A percentile compares a stretch with the other conserved stretches of the same genome.
Conservation (phyloP, 768 basidiomycete genomes). For the Leccinum ochraceum region DNA sequence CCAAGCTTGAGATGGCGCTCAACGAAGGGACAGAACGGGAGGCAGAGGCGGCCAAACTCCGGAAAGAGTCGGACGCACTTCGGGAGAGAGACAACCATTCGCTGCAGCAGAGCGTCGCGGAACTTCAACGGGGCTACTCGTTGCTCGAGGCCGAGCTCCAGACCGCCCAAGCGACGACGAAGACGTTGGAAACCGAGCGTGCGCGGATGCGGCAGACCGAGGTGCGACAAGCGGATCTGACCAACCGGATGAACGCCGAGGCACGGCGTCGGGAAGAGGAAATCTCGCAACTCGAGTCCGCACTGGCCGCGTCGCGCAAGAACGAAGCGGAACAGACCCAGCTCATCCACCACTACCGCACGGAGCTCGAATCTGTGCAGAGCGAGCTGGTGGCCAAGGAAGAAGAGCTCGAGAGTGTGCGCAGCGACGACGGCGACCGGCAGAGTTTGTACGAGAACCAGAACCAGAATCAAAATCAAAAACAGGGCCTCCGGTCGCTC, state of each 20-base stretch:
- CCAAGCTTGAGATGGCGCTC: slow-evolving; percentile 59
- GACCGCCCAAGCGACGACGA: slow-evolving; percentile 50
- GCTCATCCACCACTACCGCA: slow-evolving; percentile 61
- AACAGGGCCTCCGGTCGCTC: slow-evolving; percentile 48
- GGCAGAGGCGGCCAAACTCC: slow-evolving; percentile 45
- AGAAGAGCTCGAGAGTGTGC: slow-evolving; percentile 63
- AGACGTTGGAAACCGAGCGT: slow-evolving; percentile 67
- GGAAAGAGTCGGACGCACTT: slow-evolving; percentile 44
- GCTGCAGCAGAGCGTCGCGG: slow-evolving; percentile 50
- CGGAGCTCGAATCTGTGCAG: slow-evolving; percentile 71
- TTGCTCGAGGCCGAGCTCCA: slow-evolving; percentile 66
- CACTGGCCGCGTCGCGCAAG: slow-evolving; percentile 48
- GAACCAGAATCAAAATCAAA: not conserved
- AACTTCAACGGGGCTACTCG: slow-evolving; percentile 62
- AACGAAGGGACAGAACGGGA: slow-evolving; percentile 55
- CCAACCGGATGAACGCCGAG: slow-evolving; percentile 51
- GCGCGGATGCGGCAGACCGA: slow-evolving; percentile 56
- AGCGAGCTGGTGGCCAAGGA: slow-evolving; percentile 61
- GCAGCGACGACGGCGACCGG: slow-evolving; percentile 31
- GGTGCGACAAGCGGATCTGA: slow-evolving; percentile 54
- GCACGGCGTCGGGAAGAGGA: slow-evolving; percentile 55
- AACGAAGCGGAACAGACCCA: slow-evolving; percentile 62
- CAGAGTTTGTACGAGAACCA: too few species aligned
- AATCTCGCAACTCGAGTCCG: slow-evolving; percentile 49
- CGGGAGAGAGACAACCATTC: slow-evolving; percentile 55